Evolutionary conservation across 129 eudicot species (phyloP).

Genomic region (Kitagawia praeruptora): DNA sequence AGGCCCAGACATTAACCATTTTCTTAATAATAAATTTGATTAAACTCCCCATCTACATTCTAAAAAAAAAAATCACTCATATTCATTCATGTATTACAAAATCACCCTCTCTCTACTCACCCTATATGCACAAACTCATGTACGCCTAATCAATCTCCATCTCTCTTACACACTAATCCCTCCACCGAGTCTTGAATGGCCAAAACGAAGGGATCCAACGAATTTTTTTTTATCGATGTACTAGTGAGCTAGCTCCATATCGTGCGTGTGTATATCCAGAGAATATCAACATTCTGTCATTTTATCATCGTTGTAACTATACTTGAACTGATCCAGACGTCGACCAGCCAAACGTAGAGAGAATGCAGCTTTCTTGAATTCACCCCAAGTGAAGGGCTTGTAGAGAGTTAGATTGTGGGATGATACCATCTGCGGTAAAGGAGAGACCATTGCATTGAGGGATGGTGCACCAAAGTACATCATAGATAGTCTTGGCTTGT

Average conservation of each 20-base stretch:
- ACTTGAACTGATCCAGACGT: constrained; percentile 38
- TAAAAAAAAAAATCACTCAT: background rate
- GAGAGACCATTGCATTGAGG: constrained; percentile 44
- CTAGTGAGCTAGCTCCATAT: background rate
- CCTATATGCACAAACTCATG: constrained; percentile 1
- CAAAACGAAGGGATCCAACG: background rate
- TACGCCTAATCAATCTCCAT: background rate
- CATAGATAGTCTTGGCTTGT: constrained; percentile 55
- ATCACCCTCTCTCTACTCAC: background rate
- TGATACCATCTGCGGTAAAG: constrained; percentile 40
- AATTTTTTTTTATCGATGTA: background rate
- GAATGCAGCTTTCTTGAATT: constrained; percentile 35
- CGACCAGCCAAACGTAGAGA: constrained; percentile 35
- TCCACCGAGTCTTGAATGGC: background rate
- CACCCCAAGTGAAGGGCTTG: constrained; percentile 41
- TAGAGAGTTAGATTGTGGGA: constrained; percentile 22
- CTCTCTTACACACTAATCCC: background rate
- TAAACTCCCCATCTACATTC: background rate
- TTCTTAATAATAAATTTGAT: background rate
- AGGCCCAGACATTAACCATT: background rate
- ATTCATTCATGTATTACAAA: background rate
- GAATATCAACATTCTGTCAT: background rate
- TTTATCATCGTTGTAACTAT: background rate
- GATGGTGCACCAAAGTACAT: constrained; percentile 89
- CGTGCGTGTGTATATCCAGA: background rate